These are phyloP conservation scores for Trichomonascaceae sp. DNA, from an alignment of 1,139 yeast genomes.

Conservation along the genomic window DNA sequence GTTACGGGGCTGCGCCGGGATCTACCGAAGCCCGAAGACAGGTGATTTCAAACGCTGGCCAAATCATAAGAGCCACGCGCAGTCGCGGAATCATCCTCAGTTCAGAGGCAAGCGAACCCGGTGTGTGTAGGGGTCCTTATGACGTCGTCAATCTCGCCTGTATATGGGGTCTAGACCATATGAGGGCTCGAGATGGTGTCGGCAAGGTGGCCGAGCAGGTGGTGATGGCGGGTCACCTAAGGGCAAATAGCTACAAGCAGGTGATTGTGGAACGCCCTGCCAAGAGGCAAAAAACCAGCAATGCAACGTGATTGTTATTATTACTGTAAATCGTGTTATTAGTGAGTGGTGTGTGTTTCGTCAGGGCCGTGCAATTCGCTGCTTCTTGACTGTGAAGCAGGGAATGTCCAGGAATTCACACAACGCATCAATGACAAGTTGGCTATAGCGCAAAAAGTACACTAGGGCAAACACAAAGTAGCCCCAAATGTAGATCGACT, in stretches of 20 bases:
- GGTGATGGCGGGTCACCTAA: constrained; percentile 56
- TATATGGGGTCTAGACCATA: constrained; percentile 55
- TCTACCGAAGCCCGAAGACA: constrained; percentile 34
- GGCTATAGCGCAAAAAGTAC: constrained; percentile 26
- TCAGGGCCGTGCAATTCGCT: no score
- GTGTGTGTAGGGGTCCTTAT: constrained; percentile 48
- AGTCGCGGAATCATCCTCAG: constrained; percentile 67
- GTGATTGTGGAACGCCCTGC: constrained; percentile 13
- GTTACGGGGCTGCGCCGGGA: constrained; percentile 33
- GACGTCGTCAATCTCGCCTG: constrained; percentile 58
- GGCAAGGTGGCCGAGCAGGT: constrained; percentile 49
- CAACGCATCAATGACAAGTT: constrained; percentile 24
- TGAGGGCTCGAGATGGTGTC: constrained; percentile 49
- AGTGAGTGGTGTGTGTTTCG: no score
- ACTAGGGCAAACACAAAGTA: constrained; percentile 17
- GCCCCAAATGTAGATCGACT: constrained; percentile 23
- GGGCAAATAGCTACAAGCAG: constrained; percentile 43
- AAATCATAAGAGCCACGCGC: constrained; percentile 72
- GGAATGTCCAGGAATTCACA: constrained; percentile 27
- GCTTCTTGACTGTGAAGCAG: constrained; percentile 27
- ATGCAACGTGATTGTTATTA: neutral
- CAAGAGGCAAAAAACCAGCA: constrained; percentile 4
- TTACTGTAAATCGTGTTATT: no score
- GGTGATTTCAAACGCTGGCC: constrained; percentile 58
- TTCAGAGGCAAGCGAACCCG: constrained; percentile 54